phyloP scores from a whole-genome alignment of 176 grass and related monocot species.

The Musa schizocarpa region DNA sequence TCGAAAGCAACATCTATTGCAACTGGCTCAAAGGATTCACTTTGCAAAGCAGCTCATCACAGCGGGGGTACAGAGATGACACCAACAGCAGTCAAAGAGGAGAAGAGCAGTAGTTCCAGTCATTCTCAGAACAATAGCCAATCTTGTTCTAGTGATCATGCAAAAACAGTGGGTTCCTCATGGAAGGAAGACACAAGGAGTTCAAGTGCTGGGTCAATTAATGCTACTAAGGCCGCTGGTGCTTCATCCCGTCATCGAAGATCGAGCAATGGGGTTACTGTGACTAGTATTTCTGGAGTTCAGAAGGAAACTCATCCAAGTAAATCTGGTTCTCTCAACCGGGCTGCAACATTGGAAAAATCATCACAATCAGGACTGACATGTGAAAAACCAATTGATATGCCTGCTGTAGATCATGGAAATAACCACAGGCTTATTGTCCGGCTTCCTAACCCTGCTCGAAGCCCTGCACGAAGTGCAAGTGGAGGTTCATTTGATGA shows the following conservation, averaged over 20 bases:
- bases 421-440: constrained; percentile 70
- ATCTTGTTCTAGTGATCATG: constrained; percentile 73
- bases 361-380: constrained; percentile 45
- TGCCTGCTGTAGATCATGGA: constrained; percentile 27
- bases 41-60: constrained; percentile 32
- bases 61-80: constrained; percentile 14
- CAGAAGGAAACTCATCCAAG: constrained; percentile 44
- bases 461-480: constrained; percentile 62
- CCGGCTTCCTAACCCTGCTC: constrained; percentile 53
- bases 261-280: constrained; percentile 32
- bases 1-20: constrained; percentile 24
- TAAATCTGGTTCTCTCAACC: constrained; percentile 43
- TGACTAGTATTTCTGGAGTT: constrained; percentile 24
- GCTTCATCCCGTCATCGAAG: constrained; percentile 54
- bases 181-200: constrained; percentile 68
- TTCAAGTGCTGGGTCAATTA: constrained; percentile 66
- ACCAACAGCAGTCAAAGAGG: constrained; percentile 32
- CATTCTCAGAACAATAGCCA: constrained; percentile 87
- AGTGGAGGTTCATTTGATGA: constrained; percentile 63
- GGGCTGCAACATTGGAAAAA: constrained; percentile 39
- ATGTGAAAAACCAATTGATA: constrained; percentile 57
- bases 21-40: constrained; percentile 32
- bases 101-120: constrained; percentile 88
- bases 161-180: constrained; percentile 45
- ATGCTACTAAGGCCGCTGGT: constrained; percentile 49